Conservation (phyloP, 2,329 filamentous ascomycete species). For the Ophiostoma pallidulum region DNA sequence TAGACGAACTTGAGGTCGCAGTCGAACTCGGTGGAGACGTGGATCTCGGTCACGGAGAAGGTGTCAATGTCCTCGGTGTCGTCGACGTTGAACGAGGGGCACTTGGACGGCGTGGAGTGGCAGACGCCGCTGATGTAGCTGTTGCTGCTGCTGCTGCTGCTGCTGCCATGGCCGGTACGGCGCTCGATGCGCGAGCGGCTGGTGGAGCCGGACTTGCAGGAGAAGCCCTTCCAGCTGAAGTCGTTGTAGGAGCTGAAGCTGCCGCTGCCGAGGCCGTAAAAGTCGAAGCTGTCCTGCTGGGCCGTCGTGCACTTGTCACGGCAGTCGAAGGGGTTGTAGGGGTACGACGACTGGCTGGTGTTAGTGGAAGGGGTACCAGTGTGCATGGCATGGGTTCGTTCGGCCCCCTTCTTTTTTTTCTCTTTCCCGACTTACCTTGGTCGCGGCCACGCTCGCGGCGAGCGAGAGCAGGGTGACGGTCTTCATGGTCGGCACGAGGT, state of each 20-base stretch:
- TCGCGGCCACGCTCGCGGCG: constrained; percentile 43
- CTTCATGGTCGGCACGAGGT: constrained; percentile 35
- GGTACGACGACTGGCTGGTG: constrained; percentile 12
- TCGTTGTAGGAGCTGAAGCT: constrained; percentile 57
- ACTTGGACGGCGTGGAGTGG: constrained; percentile 33
- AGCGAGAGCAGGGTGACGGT: constrained; percentile 36
- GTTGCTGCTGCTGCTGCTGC: constrained; percentile 34
- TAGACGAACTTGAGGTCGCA: constrained; percentile 79
- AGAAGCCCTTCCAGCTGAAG: constrained; percentile 66
- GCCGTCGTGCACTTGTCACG: constrained; percentile 67
- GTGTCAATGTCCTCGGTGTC: constrained; percentile 35
- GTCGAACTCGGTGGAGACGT: constrained; percentile 66
- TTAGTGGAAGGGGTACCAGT: not conserved
- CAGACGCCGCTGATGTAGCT: constrained; percentile 55
- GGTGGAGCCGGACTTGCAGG: constrained; percentile 48
- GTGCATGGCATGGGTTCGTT: too few relatives aligned
- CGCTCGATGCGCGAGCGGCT: constrained; percentile 49
- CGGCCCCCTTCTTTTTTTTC: too few relatives aligned
- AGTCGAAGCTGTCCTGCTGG: constrained; percentile 65
- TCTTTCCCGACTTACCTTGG: constrained; percentile 22
- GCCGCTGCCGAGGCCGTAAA: constrained; percentile 52
- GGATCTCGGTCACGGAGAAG: constrained; percentile 69
- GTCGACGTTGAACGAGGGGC: constrained; percentile 49
- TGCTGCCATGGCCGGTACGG: too few relatives aligned
- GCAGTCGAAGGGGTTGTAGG: constrained; percentile 60